Evolutionary conservation across 805 yeast species (phyloP), one percentile per base, ranked within the genome.

Genomic region (Saturnispora saitoi): DNA sequence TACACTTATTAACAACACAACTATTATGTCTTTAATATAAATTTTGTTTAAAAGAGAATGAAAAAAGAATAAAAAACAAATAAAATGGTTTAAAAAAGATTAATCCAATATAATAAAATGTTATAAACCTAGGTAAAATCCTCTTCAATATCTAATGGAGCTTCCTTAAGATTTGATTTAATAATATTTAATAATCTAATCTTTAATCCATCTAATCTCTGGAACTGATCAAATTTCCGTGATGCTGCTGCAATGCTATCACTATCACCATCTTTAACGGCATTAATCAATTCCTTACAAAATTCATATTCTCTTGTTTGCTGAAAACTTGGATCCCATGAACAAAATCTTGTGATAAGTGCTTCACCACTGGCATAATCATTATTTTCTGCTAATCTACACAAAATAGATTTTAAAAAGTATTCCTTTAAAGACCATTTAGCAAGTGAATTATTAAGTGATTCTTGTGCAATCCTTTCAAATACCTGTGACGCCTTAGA

Each of bases 341-440:
- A 77, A 11, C 71, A 61, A 51, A 80, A 85, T 51, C 77, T 76
- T 29, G 77, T 79, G 46, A 86, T 64, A 32, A 87, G 76, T 58
- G 85, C 83, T 47, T 77, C 75, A 0, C 95, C 96, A 44, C 95
- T 95, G 32, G 95, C 90, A 34, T 78, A 71, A 65, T 93, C 99
- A 55, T 80, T 88, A 45, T 58, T 54, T 50, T 80, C 78, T 31
- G 97, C 95, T 55, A 93, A 71, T 46, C 83, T 78, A 63, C 96
- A 87, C 49, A 93, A 71, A 26, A 86, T 81, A 47, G 86, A 81
- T 70, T 89, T 89, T 61, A 87, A 71, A 59, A 86, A 89, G 65
- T 91, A 88, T 49, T 93, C 99, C 66, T 93, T 93, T 61, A 93
- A 72, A 45, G 88, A 82, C 97, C 97, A 93, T 67, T 81, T 84